phyloP scores from a whole-genome alignment of 371 early-diverging fungal genomes.

The Mucor lusitanicus region DNA sequence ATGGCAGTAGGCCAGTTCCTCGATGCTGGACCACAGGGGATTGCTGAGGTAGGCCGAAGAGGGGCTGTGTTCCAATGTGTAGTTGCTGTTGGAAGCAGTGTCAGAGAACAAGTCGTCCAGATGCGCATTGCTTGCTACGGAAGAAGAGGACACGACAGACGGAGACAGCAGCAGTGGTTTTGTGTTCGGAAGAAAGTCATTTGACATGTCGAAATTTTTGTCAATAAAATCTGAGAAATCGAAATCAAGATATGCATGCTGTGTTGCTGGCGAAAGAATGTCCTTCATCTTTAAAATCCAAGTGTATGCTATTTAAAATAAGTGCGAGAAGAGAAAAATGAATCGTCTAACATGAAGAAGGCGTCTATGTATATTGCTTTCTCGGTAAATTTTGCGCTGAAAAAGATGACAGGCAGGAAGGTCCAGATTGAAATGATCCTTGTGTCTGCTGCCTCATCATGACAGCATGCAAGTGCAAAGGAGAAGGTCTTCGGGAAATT shows the following conservation, averaged over 20 bases:
- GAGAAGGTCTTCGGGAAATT: not conserved
- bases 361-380: not conserved
- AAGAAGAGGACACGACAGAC: not conserved
- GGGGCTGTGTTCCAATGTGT: not conserved
- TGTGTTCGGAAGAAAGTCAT: conserved; percentile 9
- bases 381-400: conserved; percentile 6
- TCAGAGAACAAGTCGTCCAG: conserved; percentile 2
- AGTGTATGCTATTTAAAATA: not conserved
- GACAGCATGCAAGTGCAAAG: not conserved
- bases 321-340: not conserved
- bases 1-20: not conserved
- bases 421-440: not conserved
- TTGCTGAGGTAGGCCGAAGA: not conserved
- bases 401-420: not conserved
- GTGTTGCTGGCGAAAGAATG: conserved; percentile 11
- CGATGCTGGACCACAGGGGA: conserved; percentile 11
- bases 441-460: not conserved
- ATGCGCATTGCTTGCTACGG: not conserved
- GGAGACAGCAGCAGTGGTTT: not conserved
- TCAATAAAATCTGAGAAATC: conserved; percentile 23
- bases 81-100: not conserved
- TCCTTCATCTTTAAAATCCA: conserved; percentile 4
- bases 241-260: conserved; percentile 18
- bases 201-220: conserved; percentile 18
- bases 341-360: not conserved